A percentile compares a stretch with the other conserved stretches of the same genome.
phyloP scores from a whole-genome alignment of 306 rosid genomes.

The Cicer judaicum region DNA sequence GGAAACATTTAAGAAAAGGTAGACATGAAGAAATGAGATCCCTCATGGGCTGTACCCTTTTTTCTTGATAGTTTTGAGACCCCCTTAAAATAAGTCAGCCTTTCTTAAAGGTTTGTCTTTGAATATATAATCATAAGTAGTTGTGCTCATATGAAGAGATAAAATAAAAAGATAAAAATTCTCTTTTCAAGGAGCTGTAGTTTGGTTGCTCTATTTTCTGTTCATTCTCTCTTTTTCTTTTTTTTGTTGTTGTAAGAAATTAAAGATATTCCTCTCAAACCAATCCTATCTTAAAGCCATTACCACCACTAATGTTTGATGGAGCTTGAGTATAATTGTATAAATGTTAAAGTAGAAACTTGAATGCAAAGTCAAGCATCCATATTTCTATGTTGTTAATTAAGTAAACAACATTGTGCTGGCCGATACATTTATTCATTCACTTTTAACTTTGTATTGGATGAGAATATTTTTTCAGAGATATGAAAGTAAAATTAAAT shows the following conservation, averaged over 20 bases:
- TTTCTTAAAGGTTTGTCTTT: slow-evolving; percentile 50
- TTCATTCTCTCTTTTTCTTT: slow-evolving; percentile 40
- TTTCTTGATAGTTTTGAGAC: slow-evolving; percentile 21
- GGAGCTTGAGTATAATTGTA: slow-evolving; percentile 41
- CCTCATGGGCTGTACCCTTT: slow-evolving; percentile 29
- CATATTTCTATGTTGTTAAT: slow-evolving; percentile 24
- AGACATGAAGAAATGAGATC: slow-evolving; percentile 39
- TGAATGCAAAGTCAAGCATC: slow-evolving; percentile 56
- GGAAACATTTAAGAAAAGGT: slow-evolving; percentile 45
- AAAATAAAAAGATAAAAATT: neutral
- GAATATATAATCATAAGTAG: slow-evolving; percentile 31
- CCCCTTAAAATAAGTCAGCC: slow-evolving; percentile 49
- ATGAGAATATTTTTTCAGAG: slow-evolving; percentile 27
- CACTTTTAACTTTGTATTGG: slow-evolving; percentile 15
- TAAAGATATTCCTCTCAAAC: slow-evolving; percentile 38
- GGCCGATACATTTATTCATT: slow-evolving; percentile 18
- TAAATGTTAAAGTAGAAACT: slow-evolving; percentile 45
- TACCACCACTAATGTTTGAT: slow-evolving; percentile 32
- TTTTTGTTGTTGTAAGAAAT: neutral
- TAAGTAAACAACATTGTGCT: slow-evolving; percentile 29
- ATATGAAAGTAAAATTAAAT: neutral
- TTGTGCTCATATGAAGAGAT: neutral
- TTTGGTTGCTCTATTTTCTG: slow-evolving; percentile 43
- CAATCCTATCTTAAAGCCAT: slow-evolving; percentile 37
- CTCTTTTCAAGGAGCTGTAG: slow-evolving; percentile 17